These are phyloP conservation scores for Linderina pennispora DNA, from an alignment of 192 early-diverging fungal genomes.

Conservation along the genomic window DNA sequence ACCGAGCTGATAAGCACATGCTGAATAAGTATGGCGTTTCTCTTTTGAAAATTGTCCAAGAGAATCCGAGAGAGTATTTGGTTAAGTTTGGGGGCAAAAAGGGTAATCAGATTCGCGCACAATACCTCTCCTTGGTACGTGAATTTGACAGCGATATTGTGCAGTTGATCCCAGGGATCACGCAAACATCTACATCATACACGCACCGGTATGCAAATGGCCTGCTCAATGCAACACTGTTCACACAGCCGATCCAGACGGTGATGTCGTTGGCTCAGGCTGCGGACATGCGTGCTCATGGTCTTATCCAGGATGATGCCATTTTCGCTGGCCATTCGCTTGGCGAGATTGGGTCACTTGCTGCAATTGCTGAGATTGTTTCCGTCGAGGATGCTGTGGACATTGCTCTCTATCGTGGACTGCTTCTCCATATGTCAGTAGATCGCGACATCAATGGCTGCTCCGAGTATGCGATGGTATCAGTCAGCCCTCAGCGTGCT, in stretches of 20 bases:
- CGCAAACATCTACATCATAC: conserved; percentile 61
- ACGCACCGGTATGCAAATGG: conserved; percentile 78
- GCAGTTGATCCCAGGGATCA: conserved; percentile 75
- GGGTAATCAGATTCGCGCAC: too few relatives aligned
- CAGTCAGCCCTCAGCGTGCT: conserved; percentile 82
- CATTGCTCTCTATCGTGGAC: conserved; percentile 88
- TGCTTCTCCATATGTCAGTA: conserved; percentile 89
- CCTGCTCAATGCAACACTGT: conserved; percentile 82
- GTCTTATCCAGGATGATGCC: conserved; percentile 67
- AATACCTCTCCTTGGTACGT: too few relatives aligned
- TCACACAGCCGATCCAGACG: conserved; percentile 86
- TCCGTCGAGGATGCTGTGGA: conserved; percentile 74
- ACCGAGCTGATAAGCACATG: conserved; percentile 83
- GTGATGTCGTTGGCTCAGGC: conserved; percentile 83
- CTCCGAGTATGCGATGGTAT: conserved; percentile 87
- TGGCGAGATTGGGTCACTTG: conserved; percentile 82
- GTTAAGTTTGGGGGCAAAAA: conserved; percentile 82
- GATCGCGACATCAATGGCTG: conserved; percentile 66
- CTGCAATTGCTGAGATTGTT: conserved; percentile 73
- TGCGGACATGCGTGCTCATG: conserved; percentile 76
- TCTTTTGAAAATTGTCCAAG: conserved; percentile 82
- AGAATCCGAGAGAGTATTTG: conserved; percentile 57
- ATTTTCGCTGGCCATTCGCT: conserved; percentile 86
- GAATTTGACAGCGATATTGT: conserved; percentile 51
- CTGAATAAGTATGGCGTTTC: conserved; percentile 79